Percentiles rank a stretch among this genome's conserved stretches.
phyloP scores from a whole-genome alignment of 208 protist genomes.

The Acanthamoeba triangularis region DNA sequence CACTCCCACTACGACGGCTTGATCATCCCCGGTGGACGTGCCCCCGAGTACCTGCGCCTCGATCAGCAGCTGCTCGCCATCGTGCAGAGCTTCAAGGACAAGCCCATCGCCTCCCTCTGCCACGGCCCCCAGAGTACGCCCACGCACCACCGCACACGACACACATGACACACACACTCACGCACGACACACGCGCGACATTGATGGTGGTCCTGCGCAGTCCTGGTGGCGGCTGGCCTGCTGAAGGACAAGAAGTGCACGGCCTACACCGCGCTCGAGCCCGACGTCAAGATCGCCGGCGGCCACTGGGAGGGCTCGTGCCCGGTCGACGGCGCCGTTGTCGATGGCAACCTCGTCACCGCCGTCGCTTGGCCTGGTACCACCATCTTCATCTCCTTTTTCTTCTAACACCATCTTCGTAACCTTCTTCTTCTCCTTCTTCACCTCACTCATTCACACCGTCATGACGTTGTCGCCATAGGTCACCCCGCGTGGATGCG shows the following conservation, averaged over 20 bases:
- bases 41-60: slow-evolving; percentile 82
- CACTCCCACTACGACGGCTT: slow-evolving; percentile 79
- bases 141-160: neutral
- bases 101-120: slow-evolving; percentile 86
- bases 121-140: slow-evolving; percentile 78
- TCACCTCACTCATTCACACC: too few species aligned
- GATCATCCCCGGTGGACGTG: slow-evolving; percentile 83
- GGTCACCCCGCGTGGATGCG: slow-evolving; percentile 81
- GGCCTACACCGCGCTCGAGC: slow-evolving; percentile 83
- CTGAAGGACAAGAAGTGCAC: slow-evolving; percentile 79
- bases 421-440: neutral
- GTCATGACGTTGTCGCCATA: neutral
- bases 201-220: neutral
- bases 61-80: slow-evolving; percentile 81
- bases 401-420: neutral
- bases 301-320: slow-evolving; percentile 40
- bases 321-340: slow-evolving; percentile 80
- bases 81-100: slow-evolving; percentile 82
- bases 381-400: neutral
- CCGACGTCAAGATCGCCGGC: slow-evolving; percentile 77
- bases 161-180: neutral
- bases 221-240: slow-evolving; percentile 82
- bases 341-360: slow-evolving; percentile 82
- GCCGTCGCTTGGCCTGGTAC: slow-evolving; percentile 73
- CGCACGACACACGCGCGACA: too few species aligned